Percentiles rank a stretch among this genome's conserved stretches.
Evolutionary conservation across 495 filamentous ascomycete genomes (phyloP).

Genomic region (Astrothelium subdiscretum): DNA sequence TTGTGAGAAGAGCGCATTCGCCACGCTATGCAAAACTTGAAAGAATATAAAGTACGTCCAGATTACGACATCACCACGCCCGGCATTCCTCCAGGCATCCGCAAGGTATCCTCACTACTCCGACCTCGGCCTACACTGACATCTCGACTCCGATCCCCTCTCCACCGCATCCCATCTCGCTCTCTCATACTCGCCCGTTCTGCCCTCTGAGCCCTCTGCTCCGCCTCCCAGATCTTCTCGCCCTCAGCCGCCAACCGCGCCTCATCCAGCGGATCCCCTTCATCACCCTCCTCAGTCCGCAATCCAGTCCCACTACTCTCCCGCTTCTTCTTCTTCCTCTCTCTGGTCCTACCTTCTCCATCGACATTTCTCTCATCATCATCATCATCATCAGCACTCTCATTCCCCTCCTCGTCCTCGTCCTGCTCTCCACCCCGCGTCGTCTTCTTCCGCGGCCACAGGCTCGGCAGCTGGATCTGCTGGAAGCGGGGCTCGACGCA

Average conservation of each 20-base stretch:
- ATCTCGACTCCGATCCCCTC: neutral
- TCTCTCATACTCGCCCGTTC: neutral
- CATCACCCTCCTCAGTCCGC: neutral
- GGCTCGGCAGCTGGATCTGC: slow-evolving; percentile 80
- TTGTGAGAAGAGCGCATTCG: neutral
- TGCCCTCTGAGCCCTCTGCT: neutral
- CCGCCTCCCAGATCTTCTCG: neutral
- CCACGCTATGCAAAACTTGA: neutral
- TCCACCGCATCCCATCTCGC: neutral
- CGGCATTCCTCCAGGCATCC: neutral
- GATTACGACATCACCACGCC: neutral
- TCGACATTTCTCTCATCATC: too few species aligned
- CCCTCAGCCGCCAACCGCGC: neutral
- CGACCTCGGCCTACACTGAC: neutral
- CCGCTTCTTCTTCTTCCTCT: slow-evolving; percentile 5
- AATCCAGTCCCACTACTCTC: slow-evolving; percentile 2
- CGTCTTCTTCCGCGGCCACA: slow-evolving; percentile 87
- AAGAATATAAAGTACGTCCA: neutral
- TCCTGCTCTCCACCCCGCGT: slow-evolving; percentile 53
- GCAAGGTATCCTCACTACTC: neutral
- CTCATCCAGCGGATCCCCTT: neutral
- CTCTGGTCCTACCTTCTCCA: too few species aligned
- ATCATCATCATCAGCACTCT: too few species aligned
- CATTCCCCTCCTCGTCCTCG: too few species aligned
- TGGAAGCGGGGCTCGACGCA: slow-evolving; percentile 93